Percentiles rank a stretch among this genome's conserved stretches.
These are phyloP conservation scores for Seiridium unicorne DNA, from an alignment of 2,329 filamentous ascomycete genomes.

Conservation along the genomic window DNA sequence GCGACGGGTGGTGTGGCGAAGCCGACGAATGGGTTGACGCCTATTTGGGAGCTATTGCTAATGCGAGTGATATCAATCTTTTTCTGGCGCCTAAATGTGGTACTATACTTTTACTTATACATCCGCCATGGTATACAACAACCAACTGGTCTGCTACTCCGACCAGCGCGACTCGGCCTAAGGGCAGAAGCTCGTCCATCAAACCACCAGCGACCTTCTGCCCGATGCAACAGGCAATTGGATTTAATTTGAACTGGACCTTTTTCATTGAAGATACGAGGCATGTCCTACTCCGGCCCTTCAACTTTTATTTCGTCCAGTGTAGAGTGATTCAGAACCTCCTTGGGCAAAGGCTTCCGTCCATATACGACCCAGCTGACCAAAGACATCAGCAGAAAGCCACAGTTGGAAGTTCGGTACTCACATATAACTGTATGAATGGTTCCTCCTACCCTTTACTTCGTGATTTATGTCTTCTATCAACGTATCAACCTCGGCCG, in stretches of 20 bases:
- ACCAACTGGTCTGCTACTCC: constrained; percentile 64
- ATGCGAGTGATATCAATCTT: constrained; percentile 20
- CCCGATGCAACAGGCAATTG: no score
- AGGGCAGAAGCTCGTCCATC: constrained; percentile 69
- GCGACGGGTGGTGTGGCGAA: constrained; percentile 61
- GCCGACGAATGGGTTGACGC: constrained; percentile 54
- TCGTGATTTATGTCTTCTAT: background rate
- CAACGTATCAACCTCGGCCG: no score
- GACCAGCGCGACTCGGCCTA: constrained; percentile 66
- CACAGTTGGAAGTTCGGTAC: background rate
- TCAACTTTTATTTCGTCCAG: no score
- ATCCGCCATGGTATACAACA: constrained; percentile 41
- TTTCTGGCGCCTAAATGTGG: background rate
- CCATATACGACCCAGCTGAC: background rate
- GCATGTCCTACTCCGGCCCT: no score
- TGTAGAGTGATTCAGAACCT: background rate
- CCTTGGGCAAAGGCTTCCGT: background rate
- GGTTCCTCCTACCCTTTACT: background rate
- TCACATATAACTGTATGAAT: background rate
- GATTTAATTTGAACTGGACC: no score
- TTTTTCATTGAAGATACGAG: no score
- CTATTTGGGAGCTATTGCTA: constrained; percentile 71
- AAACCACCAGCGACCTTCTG: constrained; percentile 56
- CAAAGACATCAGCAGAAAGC: background rate
- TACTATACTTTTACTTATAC: background rate